Evolutionary conservation across 2,329 filamentous ascomycete genomes (phyloP), one percentile per base, ranked within the genome.

Genomic region (Aciculosporium take): DNA sequence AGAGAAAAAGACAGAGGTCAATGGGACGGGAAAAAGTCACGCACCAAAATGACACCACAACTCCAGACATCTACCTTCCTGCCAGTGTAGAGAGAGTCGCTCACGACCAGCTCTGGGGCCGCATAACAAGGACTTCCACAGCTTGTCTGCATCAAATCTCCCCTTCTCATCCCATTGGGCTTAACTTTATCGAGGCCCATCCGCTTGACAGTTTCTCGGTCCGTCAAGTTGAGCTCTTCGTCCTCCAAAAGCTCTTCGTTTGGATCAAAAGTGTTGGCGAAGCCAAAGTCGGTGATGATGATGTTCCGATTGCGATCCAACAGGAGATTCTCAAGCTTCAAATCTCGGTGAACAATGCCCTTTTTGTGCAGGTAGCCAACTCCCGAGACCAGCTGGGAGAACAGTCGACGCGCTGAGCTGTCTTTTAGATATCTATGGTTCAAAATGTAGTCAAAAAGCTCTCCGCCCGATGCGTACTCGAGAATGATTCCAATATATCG

Each of bases 41-140:
- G 64, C 72, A 95, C 89, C 72, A 98, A 62, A 56, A 98, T 98
- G 30, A 98, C 91, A 64, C 91, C 91, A 59, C 91, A 98, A 62
- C 91, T 96, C 91, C 91, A 98, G 28, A 98, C 91, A 57, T 98
- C 91, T 21, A 98, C 91, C 63, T 98, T 98, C 40, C 89, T 79
- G 36, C 91, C 91, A 2, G 91, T 98, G 63, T 98, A 98, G 7
- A 98, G 67, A 13, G 88, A 94, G 62, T 98, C 91, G 59, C 87
- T 96, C 46, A 98, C 91, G 12, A 98, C 91, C 41, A 98, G 71
- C 65, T 98, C 91, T 4, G 91, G 91, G 12, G 91, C 91, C 37
- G 91, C 91, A 61, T 98, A 98, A 57, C 91, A 98, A 7, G 91
- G 91, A 61, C 89, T 96, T 49, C 91, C 91, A 60, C 91, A 98